Evolutionary conservation across 148 eudicot species (phyloP).

Genomic region (Fagopyrum homotropicum): DNA sequence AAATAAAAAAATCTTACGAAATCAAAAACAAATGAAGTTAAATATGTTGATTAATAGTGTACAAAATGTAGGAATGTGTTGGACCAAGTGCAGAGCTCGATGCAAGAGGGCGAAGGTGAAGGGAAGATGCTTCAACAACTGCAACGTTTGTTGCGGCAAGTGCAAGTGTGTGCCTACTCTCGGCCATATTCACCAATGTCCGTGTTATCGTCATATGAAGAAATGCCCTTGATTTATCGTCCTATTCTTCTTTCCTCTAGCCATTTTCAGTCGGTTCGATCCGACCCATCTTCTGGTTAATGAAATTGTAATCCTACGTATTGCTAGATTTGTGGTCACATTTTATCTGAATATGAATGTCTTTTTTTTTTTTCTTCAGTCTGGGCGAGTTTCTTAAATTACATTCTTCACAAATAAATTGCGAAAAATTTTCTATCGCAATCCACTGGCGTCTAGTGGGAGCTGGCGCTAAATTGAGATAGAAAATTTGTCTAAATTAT

Average conservation of each 20-base stretch:
- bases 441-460: no score
- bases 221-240: slow-evolving; percentile 6
- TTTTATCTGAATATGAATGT: background rate
- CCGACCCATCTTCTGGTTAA: background rate
- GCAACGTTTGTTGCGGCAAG: slow-evolving; percentile 11
- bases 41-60: background rate
- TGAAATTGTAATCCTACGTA: background rate
- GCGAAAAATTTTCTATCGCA: no score
- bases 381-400: background rate
- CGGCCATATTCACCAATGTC: slow-evolving; percentile 5
- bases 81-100: slow-evolving; percentile 3
- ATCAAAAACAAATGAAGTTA: background rate
- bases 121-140: slow-evolving; percentile 11
- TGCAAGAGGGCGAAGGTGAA: slow-evolving; percentile 16
- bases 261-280: background rate
- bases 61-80: slow-evolving; percentile 5
- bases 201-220: slow-evolving; percentile 9
- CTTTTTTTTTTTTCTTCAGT: background rate
- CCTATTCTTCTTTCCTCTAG: background rate
- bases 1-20: background rate
- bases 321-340: background rate
- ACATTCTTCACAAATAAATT: background rate
- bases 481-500: no score
- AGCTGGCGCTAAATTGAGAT: no score
- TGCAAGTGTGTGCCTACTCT: slow-evolving; percentile 16